Base-by-base conservation (phyloP, 2,329 filamentous ascomycete species). In the Colletotrichum gloeosporioides region DNA sequence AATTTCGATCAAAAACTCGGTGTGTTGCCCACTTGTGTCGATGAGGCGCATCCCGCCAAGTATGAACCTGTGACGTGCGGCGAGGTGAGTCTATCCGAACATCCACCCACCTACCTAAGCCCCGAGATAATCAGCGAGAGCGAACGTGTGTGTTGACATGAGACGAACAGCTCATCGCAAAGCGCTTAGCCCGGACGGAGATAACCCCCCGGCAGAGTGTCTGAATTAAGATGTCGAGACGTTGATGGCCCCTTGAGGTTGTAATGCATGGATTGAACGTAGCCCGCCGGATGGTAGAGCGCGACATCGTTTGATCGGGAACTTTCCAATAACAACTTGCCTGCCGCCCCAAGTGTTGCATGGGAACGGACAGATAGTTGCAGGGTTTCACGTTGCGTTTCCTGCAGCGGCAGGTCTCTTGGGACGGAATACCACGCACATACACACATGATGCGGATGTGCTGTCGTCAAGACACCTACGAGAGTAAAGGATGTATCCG, bases 61-160 rank as follows among this genome's bases (percentile, higher is more conserved):
- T 90, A 89, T 73, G 85, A 87, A 63, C 88, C 88, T 9, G 89
- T 90, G 31, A 89, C 87, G 7, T 89, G 88, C 78, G 88, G 88
- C 27, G 85, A 89, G 79, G 67, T 80, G 22, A 71, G 70, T 65
- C 16, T 53, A 22, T 53, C 44, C n/a, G 18, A 22, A 22, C n/a
- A 53, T 53, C n/a, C 44, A 53, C n/a, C 44, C 12, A 44, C 13
- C 16, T 13, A 16, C 32, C 31, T 62, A 8, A 34, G 8, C 32
- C 27, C 62, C 22, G 32, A 64, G 62, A 36, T 27, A 12, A 25
- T 31, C 18, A 69, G 22, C 53, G 57, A 49, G 44, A 53, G 18
- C 12, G n/a, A 13, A 53, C 18, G 18, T n/a, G 25, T 18, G 34
- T 70, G 29, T 69, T 76, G 44, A 76, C 74, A 25, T 32, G 25